phyloP scores from a whole-genome alignment of 2,329 filamentous ascomycete genomes.

The Nectriaceae sp. region DNA sequence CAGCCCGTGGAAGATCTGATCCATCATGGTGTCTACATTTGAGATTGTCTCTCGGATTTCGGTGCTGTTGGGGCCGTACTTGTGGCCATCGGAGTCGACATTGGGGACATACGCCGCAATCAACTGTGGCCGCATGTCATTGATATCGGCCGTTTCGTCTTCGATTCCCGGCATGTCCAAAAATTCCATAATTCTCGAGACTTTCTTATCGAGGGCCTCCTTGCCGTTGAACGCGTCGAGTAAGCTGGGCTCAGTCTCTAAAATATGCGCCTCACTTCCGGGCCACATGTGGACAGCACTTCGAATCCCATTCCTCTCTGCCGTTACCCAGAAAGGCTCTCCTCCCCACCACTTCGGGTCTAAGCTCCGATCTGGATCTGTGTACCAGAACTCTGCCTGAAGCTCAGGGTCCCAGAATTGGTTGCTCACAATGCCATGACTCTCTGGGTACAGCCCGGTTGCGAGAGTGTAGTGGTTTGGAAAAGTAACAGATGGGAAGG shows the following conservation, averaged over 20 bases:
- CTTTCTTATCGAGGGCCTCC: conserved; percentile 75
- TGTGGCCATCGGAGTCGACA: conserved; percentile 85
- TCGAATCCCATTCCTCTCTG: conserved; percentile 76
- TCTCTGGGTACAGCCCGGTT: conserved; percentile 89
- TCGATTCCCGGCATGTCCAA: conserved; percentile 80
- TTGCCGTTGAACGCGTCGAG: conserved; percentile 83
- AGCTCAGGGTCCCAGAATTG: conserved; percentile 86
- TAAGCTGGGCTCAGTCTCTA: conserved; percentile 72
- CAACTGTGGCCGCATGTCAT: conserved; percentile 75
- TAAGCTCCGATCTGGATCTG: conserved; percentile 72
- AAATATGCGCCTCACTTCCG: conserved; percentile 85
- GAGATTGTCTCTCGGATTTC: conserved; percentile 79
- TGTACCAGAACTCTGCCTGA: conserved; percentile 84
- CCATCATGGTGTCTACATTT: conserved; percentile 82
- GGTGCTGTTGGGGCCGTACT: conserved; percentile 91
- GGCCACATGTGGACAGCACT: conserved; percentile 98
- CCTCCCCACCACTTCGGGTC: conserved; percentile 93
- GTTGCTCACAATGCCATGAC: conserved; percentile 91
- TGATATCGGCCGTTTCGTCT: conserved; percentile 48
- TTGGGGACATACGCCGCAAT: conserved; percentile 95
- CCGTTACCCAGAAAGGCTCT: conserved; percentile 92
- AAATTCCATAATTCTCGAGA: conserved; percentile 75
- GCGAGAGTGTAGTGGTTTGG: conserved; percentile 94
- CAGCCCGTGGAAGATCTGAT: conserved; percentile 72
- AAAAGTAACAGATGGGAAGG: conserved; percentile 95